Evolutionary conservation across 805 yeast species (phyloP), one percentile per base, ranked within the genome.

Genomic region (Sungouiozyma ichnusensis): DNA sequence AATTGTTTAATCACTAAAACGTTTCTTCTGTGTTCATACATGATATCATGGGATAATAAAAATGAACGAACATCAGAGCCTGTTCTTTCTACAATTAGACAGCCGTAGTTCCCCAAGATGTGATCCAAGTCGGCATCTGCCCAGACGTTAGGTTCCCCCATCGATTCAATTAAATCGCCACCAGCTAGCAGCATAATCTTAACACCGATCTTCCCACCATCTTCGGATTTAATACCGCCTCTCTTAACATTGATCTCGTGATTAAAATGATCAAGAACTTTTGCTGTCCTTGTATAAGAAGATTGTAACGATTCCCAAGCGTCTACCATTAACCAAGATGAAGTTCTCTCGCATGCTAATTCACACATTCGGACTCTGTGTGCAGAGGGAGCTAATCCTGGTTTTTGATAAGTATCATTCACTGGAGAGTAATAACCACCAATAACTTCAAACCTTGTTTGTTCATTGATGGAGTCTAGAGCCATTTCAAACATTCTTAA

Each of bases 91-190:
- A 92, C 96, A 39, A 92, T 92, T 48, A 92, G 68, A 66, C 98
- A 92, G 2, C 98, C 98, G 63, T 92, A 92, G 47, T 84, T 81
- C 20, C 98, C 98, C 51, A 92, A 71, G 37, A 92, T 92, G 60
- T 92, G 98, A 55, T 87, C 94, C 54, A 92, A 70, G 63, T 92
- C 98, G 44, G 74, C 81, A 60, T 90, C 97, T 1, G 95, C 95
- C 98, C 98, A 92, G 33, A 92, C 98, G 55, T 90, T 92, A 17
- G 98, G 97, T 64, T 92, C 98, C n/a, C 98, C 98, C 97, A 92
- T 92, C 36, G 94, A 81, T 62, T 92, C 98, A 41, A 92, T 92
- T 52, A 92, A 73, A 64, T 92, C 98, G 35, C 98, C 98, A 40
- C 98, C 98, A 0, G 98, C 98, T 34, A 92, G 68, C 42, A 92